Percentiles rank a stretch among this genome's conserved stretches.
Conservation (phyloP, 2,329 filamentous ascomycete species). For the Verticillium albo-atrum region DNA sequence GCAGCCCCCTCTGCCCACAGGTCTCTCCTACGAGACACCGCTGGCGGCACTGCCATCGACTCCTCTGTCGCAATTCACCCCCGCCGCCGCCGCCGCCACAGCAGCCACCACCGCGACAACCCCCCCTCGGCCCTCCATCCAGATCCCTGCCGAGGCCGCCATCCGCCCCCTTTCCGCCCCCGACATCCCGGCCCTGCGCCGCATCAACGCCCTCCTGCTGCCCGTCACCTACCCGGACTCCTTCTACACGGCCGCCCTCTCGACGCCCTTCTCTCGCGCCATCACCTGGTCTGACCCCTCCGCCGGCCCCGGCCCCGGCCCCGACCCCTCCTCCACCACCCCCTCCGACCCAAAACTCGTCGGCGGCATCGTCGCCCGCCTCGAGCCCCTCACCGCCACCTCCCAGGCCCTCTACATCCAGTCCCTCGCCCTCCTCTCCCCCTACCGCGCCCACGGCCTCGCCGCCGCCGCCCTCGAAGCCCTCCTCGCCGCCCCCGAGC, state of each 20-base stretch:
- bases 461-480: conserved; percentile 53
- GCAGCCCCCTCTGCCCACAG: conserved; percentile 7
- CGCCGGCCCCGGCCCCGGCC: conserved; percentile 8
- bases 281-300: conserved; percentile 50
- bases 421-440: conserved; percentile 57
- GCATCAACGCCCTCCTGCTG: conserved; percentile 62
- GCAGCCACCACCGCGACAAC: conserved; percentile 9
- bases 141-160: conserved; percentile 40
- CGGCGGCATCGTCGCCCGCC: conserved; percentile 58
- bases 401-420: conserved; percentile 58
- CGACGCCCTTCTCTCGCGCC: conserved; percentile 53
- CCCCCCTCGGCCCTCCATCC: conserved; percentile 17
- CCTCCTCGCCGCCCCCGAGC: conserved; percentile 36
- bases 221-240: conserved; percentile 59
- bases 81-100: conserved; percentile 21
- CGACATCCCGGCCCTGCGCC: conserved; percentile 55
- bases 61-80: conserved; percentile 13
- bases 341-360: conserved; percentile 48
- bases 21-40: background rate
- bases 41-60: conserved; percentile 14
- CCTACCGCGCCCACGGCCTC: conserved; percentile 57
- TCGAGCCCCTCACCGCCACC: conserved; percentile 42
- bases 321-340: too few relatives aligned
- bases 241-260: conserved; percentile 54
- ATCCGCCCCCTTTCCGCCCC: conserved; percentile 45